Evolutionary conservation across 257 asterid genomes (phyloP).

Genomic region (Plectranthus barbatus): DNA sequence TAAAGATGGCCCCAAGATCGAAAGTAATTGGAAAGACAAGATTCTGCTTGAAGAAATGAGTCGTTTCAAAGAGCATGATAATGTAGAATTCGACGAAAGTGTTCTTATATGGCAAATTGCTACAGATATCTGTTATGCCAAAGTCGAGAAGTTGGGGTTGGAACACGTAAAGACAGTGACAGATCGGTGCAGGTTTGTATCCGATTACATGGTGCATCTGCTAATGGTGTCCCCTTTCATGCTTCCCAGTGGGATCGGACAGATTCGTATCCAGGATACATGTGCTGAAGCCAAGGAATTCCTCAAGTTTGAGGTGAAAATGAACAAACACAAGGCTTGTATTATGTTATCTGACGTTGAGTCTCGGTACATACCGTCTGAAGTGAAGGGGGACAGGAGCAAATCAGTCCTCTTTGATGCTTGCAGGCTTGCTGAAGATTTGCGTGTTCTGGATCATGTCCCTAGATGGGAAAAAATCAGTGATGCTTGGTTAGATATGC

Average conservation of each 20-base stretch:
- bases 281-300: conserved; percentile 19
- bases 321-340: not conserved
- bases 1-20: not conserved
- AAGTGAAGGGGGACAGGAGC: conserved; percentile 29
- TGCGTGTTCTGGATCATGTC: not conserved
- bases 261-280: conserved; percentile 20
- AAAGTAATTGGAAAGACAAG: conserved; percentile 5
- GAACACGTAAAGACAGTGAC: not conserved
- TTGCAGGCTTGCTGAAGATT: not conserved
- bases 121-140: conserved; percentile 18
- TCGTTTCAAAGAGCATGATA: not conserved
- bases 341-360: not conserved
- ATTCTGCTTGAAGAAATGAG: not conserved
- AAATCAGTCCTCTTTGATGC: conserved; percentile 23
- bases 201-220: conserved; percentile 24
- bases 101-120: conserved; percentile 27
- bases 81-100: conserved; percentile 23
- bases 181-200: conserved; percentile 11
- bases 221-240: conserved; percentile 20
- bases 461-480: conserved; percentile 19
- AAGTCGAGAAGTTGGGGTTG: not conserved
- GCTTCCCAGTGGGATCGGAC: conserved; percentile 30
- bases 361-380: not conserved
- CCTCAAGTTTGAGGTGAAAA: not conserved
- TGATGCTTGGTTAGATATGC: conserved; percentile 11